A percentile compares a stretch with the other conserved stretches of the same genome.
Evolutionary conservation across 192 early-diverging fungal genomes (phyloP).

Genomic region (Backusella circina): DNA sequence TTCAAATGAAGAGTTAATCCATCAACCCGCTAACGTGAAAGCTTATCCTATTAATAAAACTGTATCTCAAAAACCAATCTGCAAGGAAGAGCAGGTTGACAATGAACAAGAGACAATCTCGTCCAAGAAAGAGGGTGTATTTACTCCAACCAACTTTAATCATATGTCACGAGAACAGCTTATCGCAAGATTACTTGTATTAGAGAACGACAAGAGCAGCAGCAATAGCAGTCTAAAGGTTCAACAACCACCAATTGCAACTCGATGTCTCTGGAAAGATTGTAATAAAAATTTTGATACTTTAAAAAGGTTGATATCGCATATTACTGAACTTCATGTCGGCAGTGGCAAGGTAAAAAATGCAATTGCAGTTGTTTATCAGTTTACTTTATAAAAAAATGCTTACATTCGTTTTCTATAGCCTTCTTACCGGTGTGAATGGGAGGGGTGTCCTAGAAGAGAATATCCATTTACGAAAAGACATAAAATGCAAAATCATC

Average conservation of each 20-base stretch:
- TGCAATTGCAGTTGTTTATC: neutral
- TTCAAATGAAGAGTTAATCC: neutral
- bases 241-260: neutral
- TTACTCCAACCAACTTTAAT: slow-evolving; percentile 8
- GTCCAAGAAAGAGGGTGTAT: neutral
- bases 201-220: slow-evolving; percentile 16
- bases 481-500: slow-evolving; percentile 70
- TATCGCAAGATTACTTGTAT: slow-evolving; percentile 15
- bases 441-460: slow-evolving; percentile 45
- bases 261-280: slow-evolving; percentile 41
- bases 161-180: slow-evolving; percentile 22
- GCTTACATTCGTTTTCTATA: slow-evolving; percentile 7
- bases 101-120: neutral
- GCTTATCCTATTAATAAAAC: neutral
- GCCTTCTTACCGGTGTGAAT: slow-evolving; percentile 48
- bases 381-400: neutral
- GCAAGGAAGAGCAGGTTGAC: neutral
- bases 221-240: slow-evolving; percentile 12
- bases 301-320: slow-evolving; percentile 42
- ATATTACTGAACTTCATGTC: slow-evolving; percentile 49
- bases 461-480: slow-evolving; percentile 66
- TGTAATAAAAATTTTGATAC: slow-evolving; percentile 42
- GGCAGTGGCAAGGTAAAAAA: slow-evolving; percentile 56
- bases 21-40: neutral
- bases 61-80: neutral